Conservation (phyloP, 495 filamentous ascomycete species). For the Trichoderma asperelloides region DNA sequence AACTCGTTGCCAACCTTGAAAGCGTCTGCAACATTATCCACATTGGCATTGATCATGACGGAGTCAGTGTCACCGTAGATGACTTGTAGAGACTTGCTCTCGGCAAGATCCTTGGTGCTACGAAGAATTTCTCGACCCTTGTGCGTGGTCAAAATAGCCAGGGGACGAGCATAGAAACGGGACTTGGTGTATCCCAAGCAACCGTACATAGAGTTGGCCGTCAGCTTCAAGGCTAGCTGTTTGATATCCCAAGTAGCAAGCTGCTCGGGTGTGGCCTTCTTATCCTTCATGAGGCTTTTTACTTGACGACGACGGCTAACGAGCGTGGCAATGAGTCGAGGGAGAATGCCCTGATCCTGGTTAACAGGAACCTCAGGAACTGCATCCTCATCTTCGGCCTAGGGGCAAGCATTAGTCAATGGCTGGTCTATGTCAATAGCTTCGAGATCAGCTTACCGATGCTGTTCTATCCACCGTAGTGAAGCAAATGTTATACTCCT, state of each 20-base stretch:
- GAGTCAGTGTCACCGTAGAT: conserved; percentile 99
- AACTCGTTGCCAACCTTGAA: conserved; percentile 71
- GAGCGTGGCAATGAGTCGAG: conserved; percentile 79
- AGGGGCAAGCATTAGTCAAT: background rate
- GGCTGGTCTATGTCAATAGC: conserved; percentile 15
- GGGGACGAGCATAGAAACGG: conserved; percentile 89
- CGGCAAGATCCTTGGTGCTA: conserved; percentile 89
- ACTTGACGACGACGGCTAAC: conserved; percentile 82
- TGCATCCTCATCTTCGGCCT: conserved; percentile 75
- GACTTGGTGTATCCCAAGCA: conserved; percentile 94
- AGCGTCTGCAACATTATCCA: conserved; percentile 84
- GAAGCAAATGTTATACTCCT: conserved; percentile 99
- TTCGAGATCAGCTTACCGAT: conserved; percentile 33
- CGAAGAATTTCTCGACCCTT: conserved; percentile 96
- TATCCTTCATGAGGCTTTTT: conserved; percentile 94
- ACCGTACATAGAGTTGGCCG: conserved; percentile 99
- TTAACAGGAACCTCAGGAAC: conserved; percentile 60
- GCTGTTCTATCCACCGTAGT: conserved; percentile 79
- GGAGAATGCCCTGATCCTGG: conserved; percentile 71
- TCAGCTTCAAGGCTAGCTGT: conserved; percentile 91
- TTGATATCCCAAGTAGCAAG: conserved; percentile 97
- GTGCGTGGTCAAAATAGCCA: conserved; percentile 92
- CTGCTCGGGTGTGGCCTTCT: conserved; percentile 73
- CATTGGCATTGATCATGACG: conserved; percentile 99
- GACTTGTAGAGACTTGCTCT: conserved; percentile 77